Conservation (phyloP, 495 filamentous ascomycete species). For the Podospora conica region DNA sequence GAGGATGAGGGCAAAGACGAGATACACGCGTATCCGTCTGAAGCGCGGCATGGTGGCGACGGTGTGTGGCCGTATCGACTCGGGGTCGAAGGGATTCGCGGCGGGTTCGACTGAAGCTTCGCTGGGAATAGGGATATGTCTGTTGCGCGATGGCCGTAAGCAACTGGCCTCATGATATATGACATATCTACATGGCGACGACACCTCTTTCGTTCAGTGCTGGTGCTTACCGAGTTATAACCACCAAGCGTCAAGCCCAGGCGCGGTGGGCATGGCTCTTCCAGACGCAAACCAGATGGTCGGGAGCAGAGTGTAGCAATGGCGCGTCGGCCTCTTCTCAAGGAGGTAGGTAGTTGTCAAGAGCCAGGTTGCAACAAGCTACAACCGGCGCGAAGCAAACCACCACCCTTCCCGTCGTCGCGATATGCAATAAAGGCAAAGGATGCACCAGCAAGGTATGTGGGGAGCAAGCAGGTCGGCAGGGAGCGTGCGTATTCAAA, state of each 20-base stretch:
- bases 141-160: not conserved
- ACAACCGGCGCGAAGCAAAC: not conserved
- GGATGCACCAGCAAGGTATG: not conserved
- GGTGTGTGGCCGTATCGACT: not conserved
- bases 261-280: not conserved
- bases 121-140: not conserved
- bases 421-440: not conserved
- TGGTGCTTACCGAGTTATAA: not conserved
- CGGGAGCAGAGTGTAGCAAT: not conserved
- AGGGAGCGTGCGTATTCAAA: too few species aligned
- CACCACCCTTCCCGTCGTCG: not conserved
- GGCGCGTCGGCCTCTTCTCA: not conserved
- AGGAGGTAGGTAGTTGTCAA: too few species aligned
- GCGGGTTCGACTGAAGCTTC: not conserved
- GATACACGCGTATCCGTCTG: slow-evolving; percentile 68
- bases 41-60: slow-evolving; percentile 60
- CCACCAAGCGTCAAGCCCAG: not conserved
- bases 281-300: not conserved
- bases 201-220: not conserved
- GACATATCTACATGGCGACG: not conserved
- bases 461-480: not conserved
- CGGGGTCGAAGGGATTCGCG: not conserved
- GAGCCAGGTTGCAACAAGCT: not conserved
- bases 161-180: not conserved
- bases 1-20: slow-evolving; percentile 62